Percentiles rank a stretch among this genome's conserved stretches.
Conservation (phyloP, 306 rosid species). For the Trichosanthes truncata region DNA sequence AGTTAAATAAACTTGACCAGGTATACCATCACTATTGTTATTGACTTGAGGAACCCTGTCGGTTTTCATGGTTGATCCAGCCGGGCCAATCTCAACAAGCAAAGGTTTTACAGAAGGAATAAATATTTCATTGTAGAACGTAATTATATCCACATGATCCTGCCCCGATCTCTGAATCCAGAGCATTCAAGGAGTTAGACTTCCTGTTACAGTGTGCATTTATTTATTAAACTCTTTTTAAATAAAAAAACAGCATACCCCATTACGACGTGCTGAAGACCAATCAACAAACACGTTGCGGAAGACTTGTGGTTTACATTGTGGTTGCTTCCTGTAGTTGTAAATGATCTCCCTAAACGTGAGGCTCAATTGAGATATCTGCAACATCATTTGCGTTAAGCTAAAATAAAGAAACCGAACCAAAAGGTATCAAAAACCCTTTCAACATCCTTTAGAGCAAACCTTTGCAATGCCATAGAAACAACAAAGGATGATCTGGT, state of each 20-base stretch:
- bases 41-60: slow-evolving; percentile 53
- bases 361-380: slow-evolving; percentile 85
- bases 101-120: slow-evolving; percentile 82
- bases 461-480: slow-evolving; percentile 97
- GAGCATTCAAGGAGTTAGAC: slow-evolving; percentile 24
- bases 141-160: slow-evolving; percentile 84
- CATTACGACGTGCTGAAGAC: slow-evolving; percentile 63
- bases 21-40: slow-evolving; percentile 55
- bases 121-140: slow-evolving; percentile 80
- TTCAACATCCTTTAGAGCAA: slow-evolving; percentile 12
- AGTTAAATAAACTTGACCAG: slow-evolving; percentile 2
- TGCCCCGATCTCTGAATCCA: slow-evolving; percentile 58
- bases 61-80: slow-evolving; percentile 38
- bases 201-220: background rate
- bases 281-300: slow-evolving; percentile 89
- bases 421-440: slow-evolving; percentile 3
- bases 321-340: slow-evolving; percentile 94
- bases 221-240: background rate
- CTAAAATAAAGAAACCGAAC: slow-evolving; percentile 9
- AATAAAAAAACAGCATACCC: slow-evolving; percentile 26
- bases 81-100: slow-evolving; percentile 87
- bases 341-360: slow-evolving; percentile 79
- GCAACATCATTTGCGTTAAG: slow-evolving; percentile 29
- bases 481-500: slow-evolving; percentile 91
- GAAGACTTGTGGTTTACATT: slow-evolving; percentile 78